These are phyloP conservation scores for Gigaspora rosea DNA, from an alignment of 192 early-diverging fungal genomes.

Conservation along the genomic window DNA sequence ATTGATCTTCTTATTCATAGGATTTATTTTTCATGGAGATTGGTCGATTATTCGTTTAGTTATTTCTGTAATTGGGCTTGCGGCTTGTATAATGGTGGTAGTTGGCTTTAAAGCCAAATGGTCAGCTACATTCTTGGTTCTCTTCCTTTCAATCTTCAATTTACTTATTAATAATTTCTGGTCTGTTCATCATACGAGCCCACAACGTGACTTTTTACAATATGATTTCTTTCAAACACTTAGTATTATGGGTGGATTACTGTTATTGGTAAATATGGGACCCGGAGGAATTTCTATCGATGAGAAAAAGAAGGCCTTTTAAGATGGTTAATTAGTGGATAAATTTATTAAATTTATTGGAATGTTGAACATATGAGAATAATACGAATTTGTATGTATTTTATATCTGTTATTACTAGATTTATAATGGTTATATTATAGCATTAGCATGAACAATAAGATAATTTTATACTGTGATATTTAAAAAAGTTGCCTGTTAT, in stretches of 20 bases:
- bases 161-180: constrained; percentile 97
- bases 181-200: constrained; percentile 78
- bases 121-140: constrained; percentile 91
- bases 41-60: constrained; percentile 70
- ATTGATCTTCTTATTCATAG: constrained; percentile 89
- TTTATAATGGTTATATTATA: too few relatives aligned
- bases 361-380: too few relatives aligned
- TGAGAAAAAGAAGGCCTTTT: constrained; percentile 97
- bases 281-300: constrained; percentile 92
- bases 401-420: too few relatives aligned
- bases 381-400: too few relatives aligned
- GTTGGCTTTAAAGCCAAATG: constrained; percentile 98
- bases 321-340: constrained; percentile 22
- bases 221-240: constrained; percentile 99
- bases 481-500: too few relatives aligned
- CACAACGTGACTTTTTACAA: constrained; percentile 89
- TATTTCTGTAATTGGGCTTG: constrained; percentile 73
- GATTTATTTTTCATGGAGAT: constrained; percentile 85
- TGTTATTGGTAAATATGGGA: constrained; percentile 90
- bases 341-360: too few relatives aligned
- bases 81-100: constrained; percentile 92
- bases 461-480: too few relatives aligned
- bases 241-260: constrained; percentile 93
- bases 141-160: constrained; percentile 88
- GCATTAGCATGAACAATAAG: too few relatives aligned